These are phyloP conservation scores for Petunia secreta DNA, from an alignment of 257 asterid species.

Conservation along the genomic window DNA sequence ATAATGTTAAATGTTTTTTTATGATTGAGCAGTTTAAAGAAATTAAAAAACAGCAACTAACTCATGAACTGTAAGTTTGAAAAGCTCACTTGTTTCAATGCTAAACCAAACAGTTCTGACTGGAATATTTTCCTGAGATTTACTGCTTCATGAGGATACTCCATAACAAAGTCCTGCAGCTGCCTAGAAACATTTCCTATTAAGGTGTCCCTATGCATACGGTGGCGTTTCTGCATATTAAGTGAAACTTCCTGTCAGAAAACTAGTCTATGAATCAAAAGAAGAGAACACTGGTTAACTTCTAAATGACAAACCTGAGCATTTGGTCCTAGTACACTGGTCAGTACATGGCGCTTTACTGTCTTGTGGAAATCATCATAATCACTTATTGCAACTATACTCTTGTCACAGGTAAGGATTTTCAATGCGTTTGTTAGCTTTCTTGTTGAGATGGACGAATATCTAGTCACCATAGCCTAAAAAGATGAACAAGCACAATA, in stretches of 20 bases:
- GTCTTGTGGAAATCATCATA: slow-evolving; percentile 70
- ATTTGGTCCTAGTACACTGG: slow-evolving; percentile 68
- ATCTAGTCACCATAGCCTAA: slow-evolving; percentile 85
- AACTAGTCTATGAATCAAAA: neutral
- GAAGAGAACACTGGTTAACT: neutral
- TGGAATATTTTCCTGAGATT: slow-evolving; percentile 69
- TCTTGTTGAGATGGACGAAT: slow-evolving; percentile 75
- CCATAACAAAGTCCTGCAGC: slow-evolving; percentile 43
- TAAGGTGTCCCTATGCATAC: slow-evolving; percentile 62
- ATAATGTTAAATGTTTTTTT: neutral
- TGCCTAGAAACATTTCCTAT: slow-evolving; percentile 45
- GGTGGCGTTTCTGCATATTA: slow-evolving; percentile 65
- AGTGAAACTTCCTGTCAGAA: neutral
- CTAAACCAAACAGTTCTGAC: slow-evolving; percentile 72
- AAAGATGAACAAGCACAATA: slow-evolving; percentile 33
- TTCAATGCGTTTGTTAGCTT: slow-evolving; percentile 82
- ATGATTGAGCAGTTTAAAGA: neutral
- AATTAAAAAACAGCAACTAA: neutral
- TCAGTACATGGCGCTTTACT: slow-evolving; percentile 53
- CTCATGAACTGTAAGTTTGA: neutral
- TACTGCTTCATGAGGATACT: slow-evolving; percentile 56
- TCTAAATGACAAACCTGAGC: slow-evolving; percentile 63
- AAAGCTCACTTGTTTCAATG: slow-evolving; percentile 67
- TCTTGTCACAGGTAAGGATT: slow-evolving; percentile 68
- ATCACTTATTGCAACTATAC: slow-evolving; percentile 77